Conservation (phyloP, 345 rosid genomes). For the Eucalyptus coolabah region DNA sequence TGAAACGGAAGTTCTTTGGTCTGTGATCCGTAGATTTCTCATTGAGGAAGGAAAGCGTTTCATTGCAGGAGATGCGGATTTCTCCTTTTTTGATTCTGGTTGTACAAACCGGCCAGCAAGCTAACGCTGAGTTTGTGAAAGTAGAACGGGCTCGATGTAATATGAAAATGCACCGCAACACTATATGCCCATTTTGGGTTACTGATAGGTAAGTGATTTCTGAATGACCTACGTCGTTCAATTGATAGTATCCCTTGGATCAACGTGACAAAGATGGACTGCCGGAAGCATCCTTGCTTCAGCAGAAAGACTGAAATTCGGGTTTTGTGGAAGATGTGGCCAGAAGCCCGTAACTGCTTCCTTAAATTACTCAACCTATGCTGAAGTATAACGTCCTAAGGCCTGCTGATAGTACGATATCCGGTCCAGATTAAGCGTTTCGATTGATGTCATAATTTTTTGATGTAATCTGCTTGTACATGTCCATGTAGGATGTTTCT, state of each 20-base stretch:
- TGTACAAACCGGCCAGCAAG: not conserved
- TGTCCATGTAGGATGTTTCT: not conserved
- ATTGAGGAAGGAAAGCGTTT: not conserved
- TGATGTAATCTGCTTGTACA: not conserved
- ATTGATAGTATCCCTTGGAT: not conserved
- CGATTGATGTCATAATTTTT: not conserved
- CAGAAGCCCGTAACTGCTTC: not conserved
- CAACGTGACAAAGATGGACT: not conserved
- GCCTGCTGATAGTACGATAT: not conserved
- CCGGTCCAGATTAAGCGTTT: not conserved
- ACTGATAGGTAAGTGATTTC: not conserved
- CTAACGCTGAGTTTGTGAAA: not conserved
- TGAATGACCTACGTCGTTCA: not conserved
- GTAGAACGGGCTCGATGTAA: not conserved
- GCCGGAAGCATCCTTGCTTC: not conserved
- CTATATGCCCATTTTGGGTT: not conserved
- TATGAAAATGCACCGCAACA: not conserved
- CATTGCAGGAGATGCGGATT: not conserved
- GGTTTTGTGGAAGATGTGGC: not conserved
- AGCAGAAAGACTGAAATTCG: not conserved
- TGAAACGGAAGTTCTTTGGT: not conserved
- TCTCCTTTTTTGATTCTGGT: not conserved
- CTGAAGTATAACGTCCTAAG: not conserved
- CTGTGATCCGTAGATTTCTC: not conserved
- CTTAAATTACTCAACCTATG: not conserved